Base-by-base conservation (phyloP, 306 rosid species). In the Trifolium dubium region DNA sequence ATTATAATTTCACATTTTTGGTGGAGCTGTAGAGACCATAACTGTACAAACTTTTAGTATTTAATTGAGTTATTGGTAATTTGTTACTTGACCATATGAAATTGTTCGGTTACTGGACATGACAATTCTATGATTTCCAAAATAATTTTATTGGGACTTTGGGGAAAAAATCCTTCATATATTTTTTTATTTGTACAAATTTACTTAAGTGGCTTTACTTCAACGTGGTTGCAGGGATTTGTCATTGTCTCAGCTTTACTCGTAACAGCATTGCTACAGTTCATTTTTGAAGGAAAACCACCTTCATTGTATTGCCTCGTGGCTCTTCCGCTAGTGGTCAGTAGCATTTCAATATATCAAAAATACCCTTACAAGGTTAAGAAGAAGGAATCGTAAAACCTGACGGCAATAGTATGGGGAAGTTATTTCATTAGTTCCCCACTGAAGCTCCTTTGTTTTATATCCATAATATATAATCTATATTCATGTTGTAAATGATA, bases 191-290 rank as follows among this genome's bases (percentile, higher is more conserved):
- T 54, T 43, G 18, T 54, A 2, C 50, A 23, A 29, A 29, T 71
- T 23, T 59, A 59, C 72, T 77, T 34, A 77, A 4, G 34, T 40
- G 39, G 30, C 59, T 37, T 37, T 54, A 40, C 32, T 51, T 73
- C 40, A 7, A 65, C 41, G 53, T 82, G 81, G 68, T 87, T 86
- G 93, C 96, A 94, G 99, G 99, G 99, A 10, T 94, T 94, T 77
- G 97, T 94, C 75, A 92, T 89, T 61, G 99, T 94, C 72, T 94
- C 96, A 23, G 99, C 99, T 15, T 92, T 94, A 79, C 80, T 92
- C 17, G 94, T 88, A 59, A 94, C 99, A 1, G 99, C 99, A 19
- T 53, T 92, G 85, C 89, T 94, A 82, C 99, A 94, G 79, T 94
- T 88, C 86, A 58, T 90, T 77, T 92, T 94, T 13, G 99, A 94